Base-by-base conservation (phyloP, 2,329 filamentous ascomycete genomes). In the Cercospora citrullina region DNA sequence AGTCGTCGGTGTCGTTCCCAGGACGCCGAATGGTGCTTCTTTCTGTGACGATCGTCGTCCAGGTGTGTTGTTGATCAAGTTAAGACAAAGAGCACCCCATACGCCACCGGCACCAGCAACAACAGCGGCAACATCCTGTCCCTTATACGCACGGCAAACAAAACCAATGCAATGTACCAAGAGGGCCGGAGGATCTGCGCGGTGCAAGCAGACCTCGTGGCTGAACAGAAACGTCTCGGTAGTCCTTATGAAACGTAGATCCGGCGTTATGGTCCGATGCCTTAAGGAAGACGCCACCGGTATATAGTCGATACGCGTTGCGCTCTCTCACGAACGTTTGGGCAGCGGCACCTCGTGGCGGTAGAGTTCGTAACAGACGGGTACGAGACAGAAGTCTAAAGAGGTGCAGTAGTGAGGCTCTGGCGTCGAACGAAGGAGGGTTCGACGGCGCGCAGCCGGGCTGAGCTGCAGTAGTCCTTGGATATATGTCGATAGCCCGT, bases 31-130 rank as follows among this genome's bases (percentile, higher is more conserved):
- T 23, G 26, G 10, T 16, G 28, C 51, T 39, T n/a, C 21, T 45
- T n/a, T 28, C 33, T 21, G 12, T 58, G 48, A 18, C 8, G 51
- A 42, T 36, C 7, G 30, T 64, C 26, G 51, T 59, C 18, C 10
- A 42, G 31, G 36, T 36, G 8, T 58, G 33, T 14, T 63, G 23
- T 23, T 53, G 31, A 51, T 68, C 67, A 68, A 51, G 67, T 68
- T 63, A 68, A 68, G 59, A 66, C 67, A 53, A 65, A 68, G 26
- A 68, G 67, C 26, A 64, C 67, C 26, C 63, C 67, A n/a, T 68
- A 68, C 55, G 67, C 67, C 67, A 68, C 45, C 39, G 67, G 67
- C 59, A 68, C 67, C 30, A 68, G 48, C 18, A 68, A 48, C 48
- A 68, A 53, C 18, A 68, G 39, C 31, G 67, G 67, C 63, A 65